Evolutionary conservation across 495 filamentous ascomycete genomes (phyloP), one percentile per base, ranked within the genome.

Genomic region (Bryoglossum gracile): DNA sequence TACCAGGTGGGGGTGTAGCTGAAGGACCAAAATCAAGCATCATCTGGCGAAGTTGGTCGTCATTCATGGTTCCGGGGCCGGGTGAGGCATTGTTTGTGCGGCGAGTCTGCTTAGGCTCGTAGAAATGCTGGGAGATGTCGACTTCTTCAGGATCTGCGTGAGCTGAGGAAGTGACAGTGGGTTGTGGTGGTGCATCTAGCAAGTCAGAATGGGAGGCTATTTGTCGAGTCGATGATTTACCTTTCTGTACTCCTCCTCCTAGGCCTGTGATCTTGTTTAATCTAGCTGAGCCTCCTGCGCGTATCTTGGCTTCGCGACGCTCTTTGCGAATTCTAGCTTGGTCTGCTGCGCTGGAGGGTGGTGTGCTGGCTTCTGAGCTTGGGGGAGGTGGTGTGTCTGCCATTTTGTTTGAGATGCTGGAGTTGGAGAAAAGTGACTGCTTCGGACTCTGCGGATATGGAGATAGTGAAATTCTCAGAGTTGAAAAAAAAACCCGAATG

Each of bases 261-360:
- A 88, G 56, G 18, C 81, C 83, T 18, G 86, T 88, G 68, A 99
- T 97, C 57, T 81, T 86, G 50, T 89, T 82, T 47, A 99, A 71
- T 53, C 92, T 76, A 19, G 81, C 75, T 26, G 80, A 78, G 30
- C 87, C 92, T 42, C 84, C 86, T 47, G 84, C 86, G 56, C 78
- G 82, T 66, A 96, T 84, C 69, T 94, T 95, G 23, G 89, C 87
- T 66, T 94, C 86, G 18, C 89, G 80, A 30, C 88, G 82, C 64
- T 95, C 89, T 54, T 92, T 89, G 54, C 91, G 88, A 30, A 89
- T 73, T 16, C 89, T 84, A 21, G 87, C 85, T 62, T 91, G 82
- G 53, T 84, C 77, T 8, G 81, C 76, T 39, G 85, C 82, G 8
- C 81, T 84, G 26, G 84, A 82, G 23, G 73, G 53, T 19, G 59